Conservation (phyloP, 2,329 filamentous ascomycete species). For the Aspergillus sp. region DNA sequence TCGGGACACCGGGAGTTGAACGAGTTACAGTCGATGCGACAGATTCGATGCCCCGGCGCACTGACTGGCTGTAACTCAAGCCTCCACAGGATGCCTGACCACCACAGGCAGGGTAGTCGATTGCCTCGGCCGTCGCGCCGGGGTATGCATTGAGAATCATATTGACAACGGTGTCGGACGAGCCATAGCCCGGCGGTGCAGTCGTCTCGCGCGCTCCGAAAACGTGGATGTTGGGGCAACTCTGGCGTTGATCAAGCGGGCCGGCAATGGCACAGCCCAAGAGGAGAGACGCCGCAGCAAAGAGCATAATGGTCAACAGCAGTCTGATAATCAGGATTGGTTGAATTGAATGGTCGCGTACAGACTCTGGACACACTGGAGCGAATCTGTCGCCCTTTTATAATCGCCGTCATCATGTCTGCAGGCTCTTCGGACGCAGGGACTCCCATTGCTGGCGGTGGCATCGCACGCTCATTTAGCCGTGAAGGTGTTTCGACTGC, state of each 20-base stretch:
- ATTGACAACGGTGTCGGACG: slow-evolving; percentile 41
- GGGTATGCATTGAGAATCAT: slow-evolving; percentile 40
- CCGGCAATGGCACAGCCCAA: slow-evolving; percentile 1
- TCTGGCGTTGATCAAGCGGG: slow-evolving; percentile 10
- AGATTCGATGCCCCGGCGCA: slow-evolving; percentile 47
- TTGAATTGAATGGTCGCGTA: too few species aligned
- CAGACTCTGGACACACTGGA: too few species aligned
- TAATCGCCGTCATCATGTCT: too few species aligned
- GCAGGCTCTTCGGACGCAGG: too few species aligned
- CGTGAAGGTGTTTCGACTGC: too few species aligned
- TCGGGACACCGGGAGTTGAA: slow-evolving; percentile 49
- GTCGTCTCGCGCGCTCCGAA: slow-evolving; percentile 47
- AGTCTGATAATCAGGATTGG: too few species aligned
- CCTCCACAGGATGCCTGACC: slow-evolving; percentile 50
- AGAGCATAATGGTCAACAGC: slow-evolving; percentile 7
- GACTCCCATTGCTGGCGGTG: too few species aligned
- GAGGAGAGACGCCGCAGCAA: not conserved
- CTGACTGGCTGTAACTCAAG: slow-evolving; percentile 52
- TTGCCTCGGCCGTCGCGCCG: slow-evolving; percentile 46
- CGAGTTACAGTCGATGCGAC: slow-evolving; percentile 49
- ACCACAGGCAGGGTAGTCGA: slow-evolving; percentile 54
- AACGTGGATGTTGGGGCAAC: slow-evolving; percentile 40
- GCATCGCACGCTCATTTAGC: too few species aligned
- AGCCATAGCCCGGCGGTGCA: slow-evolving; percentile 43
- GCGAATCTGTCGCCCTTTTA: too few species aligned